A percentile compares a stretch with the other conserved stretches of the same genome.
Evolutionary conservation across 345 rosid species (phyloP).

Genomic region (Reutealis trisperma): DNA sequence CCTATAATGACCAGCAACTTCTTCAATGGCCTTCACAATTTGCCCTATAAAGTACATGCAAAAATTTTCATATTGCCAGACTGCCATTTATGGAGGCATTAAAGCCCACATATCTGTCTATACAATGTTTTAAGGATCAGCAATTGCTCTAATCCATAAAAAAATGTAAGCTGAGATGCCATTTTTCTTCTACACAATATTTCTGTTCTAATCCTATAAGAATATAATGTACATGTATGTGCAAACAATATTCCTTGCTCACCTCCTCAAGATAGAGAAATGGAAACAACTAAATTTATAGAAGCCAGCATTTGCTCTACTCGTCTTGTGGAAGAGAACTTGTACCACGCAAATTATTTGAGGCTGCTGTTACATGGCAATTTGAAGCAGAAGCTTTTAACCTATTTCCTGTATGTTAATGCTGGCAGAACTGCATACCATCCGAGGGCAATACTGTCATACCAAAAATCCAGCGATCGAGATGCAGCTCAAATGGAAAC

Average conservation of each 20-base stretch:
- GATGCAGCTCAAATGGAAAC: not conserved
- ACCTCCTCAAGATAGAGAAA: not conserved
- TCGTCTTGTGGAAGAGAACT: not conserved
- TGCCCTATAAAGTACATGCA: not conserved
- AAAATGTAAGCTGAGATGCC: not conserved
- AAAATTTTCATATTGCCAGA: not conserved
- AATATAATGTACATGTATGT: constrained; percentile 25
- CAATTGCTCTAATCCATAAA: constrained; percentile 1
- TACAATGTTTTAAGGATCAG: constrained; percentile 18
- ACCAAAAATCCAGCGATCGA: not conserved
- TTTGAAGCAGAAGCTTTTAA: not conserved
- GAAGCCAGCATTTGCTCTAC: constrained; percentile 7
- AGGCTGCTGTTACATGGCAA: not conserved
- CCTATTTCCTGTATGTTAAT: constrained; percentile 4
- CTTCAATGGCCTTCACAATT: not conserved
- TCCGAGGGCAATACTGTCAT: not conserved
- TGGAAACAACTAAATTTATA: not conserved
- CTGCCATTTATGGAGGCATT: constrained; percentile 13
- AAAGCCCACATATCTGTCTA: constrained; percentile 5
- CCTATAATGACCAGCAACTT: not conserved
- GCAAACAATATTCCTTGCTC: constrained; percentile 8
- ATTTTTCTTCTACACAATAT: constrained; percentile 21
- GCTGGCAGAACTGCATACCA: not conserved
- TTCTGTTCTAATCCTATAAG: constrained; percentile 24
- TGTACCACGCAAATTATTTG: constrained; percentile 5